phyloP scores from a whole-genome alignment of 441 rosid genomes.

The Codiaeum variegatum region DNA sequence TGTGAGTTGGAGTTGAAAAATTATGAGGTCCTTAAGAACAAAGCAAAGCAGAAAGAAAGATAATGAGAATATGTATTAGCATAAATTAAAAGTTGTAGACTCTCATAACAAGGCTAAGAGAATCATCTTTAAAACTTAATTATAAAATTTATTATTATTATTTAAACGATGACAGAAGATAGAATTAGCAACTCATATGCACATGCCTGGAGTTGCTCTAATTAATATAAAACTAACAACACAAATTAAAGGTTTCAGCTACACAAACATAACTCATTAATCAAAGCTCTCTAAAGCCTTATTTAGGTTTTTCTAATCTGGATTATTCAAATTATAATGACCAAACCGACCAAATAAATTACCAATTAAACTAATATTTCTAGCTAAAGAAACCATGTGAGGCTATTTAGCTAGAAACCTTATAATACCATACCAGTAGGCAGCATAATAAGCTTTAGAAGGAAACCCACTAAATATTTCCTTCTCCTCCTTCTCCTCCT shows the following conservation, averaged over 20 bases:
- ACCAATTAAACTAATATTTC: conserved; percentile 13
- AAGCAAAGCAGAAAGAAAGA: conserved; percentile 10
- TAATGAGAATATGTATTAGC: not conserved
- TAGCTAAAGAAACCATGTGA: conserved; percentile 33
- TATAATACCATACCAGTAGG: conserved; percentile 24
- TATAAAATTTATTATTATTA: conserved; percentile 33
- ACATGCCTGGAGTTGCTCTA: conserved; percentile 37
- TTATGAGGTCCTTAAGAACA: conserved; percentile 14
- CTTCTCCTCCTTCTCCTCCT: conserved; percentile 45
- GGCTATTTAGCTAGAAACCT: conserved; percentile 35
- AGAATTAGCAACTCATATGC: conserved; percentile 42
- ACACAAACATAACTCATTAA: not conserved
- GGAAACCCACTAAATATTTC: conserved; percentile 42
- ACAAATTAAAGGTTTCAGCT: conserved; percentile 17
- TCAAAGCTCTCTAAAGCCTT: conserved; percentile 22
- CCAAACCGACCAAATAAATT: conserved; percentile 12
- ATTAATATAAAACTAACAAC: conserved; percentile 13
- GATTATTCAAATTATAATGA: no score
- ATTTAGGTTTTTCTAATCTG: no score
- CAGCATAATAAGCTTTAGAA: conserved; percentile 19
- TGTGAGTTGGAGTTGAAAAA: conserved; percentile 11
- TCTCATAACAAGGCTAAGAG: conserved; percentile 26
- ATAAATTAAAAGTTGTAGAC: conserved; percentile 31
- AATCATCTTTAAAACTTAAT: conserved; percentile 35
- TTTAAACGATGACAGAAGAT: conserved; percentile 28